A percentile compares a stretch with the other conserved stretches of the same genome.
Evolutionary conservation across 2,329 filamentous ascomycete genomes (phyloP).

Genomic region (Apiospora rasikravindrae): DNA sequence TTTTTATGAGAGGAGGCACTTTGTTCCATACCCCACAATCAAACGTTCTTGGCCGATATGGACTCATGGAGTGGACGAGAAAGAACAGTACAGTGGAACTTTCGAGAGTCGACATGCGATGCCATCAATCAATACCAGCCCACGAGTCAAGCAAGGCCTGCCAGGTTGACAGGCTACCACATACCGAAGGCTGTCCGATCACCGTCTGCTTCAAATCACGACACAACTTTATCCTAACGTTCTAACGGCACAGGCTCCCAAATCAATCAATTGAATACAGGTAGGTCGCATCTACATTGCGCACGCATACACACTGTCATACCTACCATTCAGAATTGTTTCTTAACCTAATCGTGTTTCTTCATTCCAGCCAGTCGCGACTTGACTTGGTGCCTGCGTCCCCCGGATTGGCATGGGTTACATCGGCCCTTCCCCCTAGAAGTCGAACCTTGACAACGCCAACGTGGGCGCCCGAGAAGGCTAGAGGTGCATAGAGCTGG

Average conservation of each 20-base stretch:
- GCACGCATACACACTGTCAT: background rate
- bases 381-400: background rate
- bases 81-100: background rate
- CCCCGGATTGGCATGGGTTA: background rate
- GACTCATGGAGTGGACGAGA: background rate
- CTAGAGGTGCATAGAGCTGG: background rate
- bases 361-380: constrained; percentile 9
- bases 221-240: background rate
- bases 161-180: background rate
- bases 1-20: background rate
- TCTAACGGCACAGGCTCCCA: background rate
- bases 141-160: background rate
- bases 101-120: background rate
- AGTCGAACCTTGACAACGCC: background rate
- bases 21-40: background rate
- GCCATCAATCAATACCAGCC: background rate
- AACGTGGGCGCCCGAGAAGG: background rate
- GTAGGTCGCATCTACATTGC: background rate
- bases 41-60: constrained; percentile 8
- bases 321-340: background rate
- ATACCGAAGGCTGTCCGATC: background rate
- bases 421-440: background rate
- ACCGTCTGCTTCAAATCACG: background rate
- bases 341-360: background rate
- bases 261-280: background rate